A percentile compares a stretch with the other conserved stretches of the same genome.
Evolutionary conservation across 495 filamentous ascomycete genomes (phyloP).

Genomic region (Achaetomiella virescens): DNA sequence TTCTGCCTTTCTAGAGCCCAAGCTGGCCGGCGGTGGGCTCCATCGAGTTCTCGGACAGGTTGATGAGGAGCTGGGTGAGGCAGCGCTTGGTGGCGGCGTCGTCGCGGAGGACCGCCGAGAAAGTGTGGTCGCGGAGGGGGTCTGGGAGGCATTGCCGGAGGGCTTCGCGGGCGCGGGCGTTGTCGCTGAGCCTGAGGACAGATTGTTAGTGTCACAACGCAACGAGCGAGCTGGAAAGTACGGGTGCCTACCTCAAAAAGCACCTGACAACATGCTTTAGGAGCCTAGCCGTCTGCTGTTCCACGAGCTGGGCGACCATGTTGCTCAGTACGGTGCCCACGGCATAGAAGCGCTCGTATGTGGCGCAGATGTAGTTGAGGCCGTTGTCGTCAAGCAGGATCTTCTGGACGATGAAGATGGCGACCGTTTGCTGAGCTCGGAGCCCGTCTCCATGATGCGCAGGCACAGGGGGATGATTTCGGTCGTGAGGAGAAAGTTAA

Average conservation of each 20-base stretch:
- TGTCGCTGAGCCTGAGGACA: constrained; percentile 72
- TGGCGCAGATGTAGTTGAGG: constrained; percentile 97
- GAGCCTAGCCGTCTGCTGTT: constrained; percentile 92
- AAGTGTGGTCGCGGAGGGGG: constrained; percentile 92
- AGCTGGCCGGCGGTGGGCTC: constrained; percentile 43
- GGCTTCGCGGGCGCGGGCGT: constrained; percentile 90
- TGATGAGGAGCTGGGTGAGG: constrained; percentile 92
- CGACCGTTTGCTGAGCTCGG: constrained; percentile 95
- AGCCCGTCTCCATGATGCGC: constrained; percentile 98
- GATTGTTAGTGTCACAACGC: neutral
- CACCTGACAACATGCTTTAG: constrained; percentile 98
- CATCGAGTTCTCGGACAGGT: constrained; percentile 87
- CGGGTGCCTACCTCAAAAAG: constrained; percentile 71
- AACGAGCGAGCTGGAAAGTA: neutral
- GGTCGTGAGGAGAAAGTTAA: constrained; percentile 97
- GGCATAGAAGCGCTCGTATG: constrained; percentile 98
- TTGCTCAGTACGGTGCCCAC: constrained; percentile 97
- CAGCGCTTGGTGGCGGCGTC: constrained; percentile 98
- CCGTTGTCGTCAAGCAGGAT: constrained; percentile 95
- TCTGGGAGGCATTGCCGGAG: constrained; percentile 95
- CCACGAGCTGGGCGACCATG: constrained; percentile 95
- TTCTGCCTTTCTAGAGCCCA: constrained; percentile 19
- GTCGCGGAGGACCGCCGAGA: constrained; percentile 91
- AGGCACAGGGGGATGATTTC: constrained; percentile 98
- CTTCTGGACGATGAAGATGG: constrained; percentile 99